These are phyloP conservation scores for Funneliformis mosseae DNA, from an alignment of 192 early-diverging fungal species.

Conservation along the genomic window DNA sequence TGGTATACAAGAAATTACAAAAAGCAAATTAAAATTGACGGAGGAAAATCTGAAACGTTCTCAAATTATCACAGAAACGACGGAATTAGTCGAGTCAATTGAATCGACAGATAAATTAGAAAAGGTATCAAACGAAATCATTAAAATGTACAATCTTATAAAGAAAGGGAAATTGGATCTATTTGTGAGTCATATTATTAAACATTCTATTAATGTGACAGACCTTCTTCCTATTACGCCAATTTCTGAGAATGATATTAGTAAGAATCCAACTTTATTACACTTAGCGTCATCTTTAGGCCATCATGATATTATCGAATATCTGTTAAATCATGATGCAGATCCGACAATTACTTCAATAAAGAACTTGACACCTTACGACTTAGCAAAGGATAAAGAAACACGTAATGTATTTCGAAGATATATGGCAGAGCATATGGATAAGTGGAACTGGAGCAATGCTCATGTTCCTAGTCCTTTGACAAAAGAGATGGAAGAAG, in stretches of 20 bases:
- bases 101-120: constrained; percentile 29
- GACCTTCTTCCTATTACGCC: constrained; percentile 34
- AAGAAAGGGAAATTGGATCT: constrained; percentile 66
- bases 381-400: constrained; percentile 69
- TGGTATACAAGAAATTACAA: not conserved
- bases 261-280: constrained; percentile 61
- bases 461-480: constrained; percentile 75
- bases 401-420: constrained; percentile 75
- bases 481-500: constrained; percentile 70
- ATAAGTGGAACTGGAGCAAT: constrained; percentile 65
- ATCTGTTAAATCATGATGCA: constrained; percentile 70
- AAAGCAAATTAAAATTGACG: not conserved
- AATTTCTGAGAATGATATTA: constrained; percentile 45
- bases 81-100: constrained; percentile 39
- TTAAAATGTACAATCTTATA: constrained; percentile 59
- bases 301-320: constrained; percentile 57
- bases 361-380: constrained; percentile 61
- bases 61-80: constrained; percentile 15
- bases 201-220: constrained; percentile 51
- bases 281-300: constrained; percentile 74
- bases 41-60: not conserved
- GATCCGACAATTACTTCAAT: constrained; percentile 65
- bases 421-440: constrained; percentile 60
- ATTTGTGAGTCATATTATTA: constrained; percentile 56
- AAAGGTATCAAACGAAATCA: constrained; percentile 39